A percentile compares a stretch with the other conserved stretches of the same genome.
Evolutionary conservation across 305 asterid species (phyloP).

Genomic region (Fraxinus greggii): DNA sequence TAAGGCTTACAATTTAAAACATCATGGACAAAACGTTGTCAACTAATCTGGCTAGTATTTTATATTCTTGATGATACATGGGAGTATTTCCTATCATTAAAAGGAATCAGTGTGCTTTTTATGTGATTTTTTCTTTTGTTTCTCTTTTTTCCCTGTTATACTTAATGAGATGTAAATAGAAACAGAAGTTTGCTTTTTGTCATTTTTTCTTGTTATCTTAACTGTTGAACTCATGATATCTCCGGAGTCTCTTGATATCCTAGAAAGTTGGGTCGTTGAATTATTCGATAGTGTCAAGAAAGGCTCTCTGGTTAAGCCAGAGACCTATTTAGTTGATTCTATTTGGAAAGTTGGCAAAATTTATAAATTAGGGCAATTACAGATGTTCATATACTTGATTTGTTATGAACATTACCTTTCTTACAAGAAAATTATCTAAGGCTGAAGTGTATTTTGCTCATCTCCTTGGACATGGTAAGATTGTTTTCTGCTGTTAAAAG

Average conservation of each 20-base stretch:
- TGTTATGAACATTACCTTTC: slow-evolving; percentile 84
- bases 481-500: slow-evolving; percentile 19
- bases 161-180: slow-evolving; percentile 6
- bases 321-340: slow-evolving; percentile 42
- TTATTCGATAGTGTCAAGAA: slow-evolving; percentile 67
- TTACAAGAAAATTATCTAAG: slow-evolving; percentile 66
- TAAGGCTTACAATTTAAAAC: neutral
- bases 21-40: neutral
- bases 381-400: slow-evolving; percentile 83
- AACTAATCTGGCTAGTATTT: neutral
- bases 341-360: slow-evolving; percentile 80
- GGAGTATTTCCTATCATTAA: neutral
- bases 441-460: slow-evolving; percentile 87
- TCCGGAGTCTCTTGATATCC: slow-evolving; percentile 75
- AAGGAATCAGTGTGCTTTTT: neutral
- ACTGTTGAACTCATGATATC: slow-evolving; percentile 29
- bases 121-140: neutral
- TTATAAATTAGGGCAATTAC: slow-evolving; percentile 77
- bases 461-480: slow-evolving; percentile 87
- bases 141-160: neutral
- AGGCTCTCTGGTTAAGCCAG: slow-evolving; percentile 52
- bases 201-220: slow-evolving; percentile 5
- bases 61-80: neutral
- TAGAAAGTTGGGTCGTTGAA: slow-evolving; percentile 83
- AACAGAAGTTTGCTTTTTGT: neutral